These are phyloP conservation scores for Aspergillus sp. DNA, from an alignment of 2,329 filamentous ascomycete genomes.

Conservation along the genomic window DNA sequence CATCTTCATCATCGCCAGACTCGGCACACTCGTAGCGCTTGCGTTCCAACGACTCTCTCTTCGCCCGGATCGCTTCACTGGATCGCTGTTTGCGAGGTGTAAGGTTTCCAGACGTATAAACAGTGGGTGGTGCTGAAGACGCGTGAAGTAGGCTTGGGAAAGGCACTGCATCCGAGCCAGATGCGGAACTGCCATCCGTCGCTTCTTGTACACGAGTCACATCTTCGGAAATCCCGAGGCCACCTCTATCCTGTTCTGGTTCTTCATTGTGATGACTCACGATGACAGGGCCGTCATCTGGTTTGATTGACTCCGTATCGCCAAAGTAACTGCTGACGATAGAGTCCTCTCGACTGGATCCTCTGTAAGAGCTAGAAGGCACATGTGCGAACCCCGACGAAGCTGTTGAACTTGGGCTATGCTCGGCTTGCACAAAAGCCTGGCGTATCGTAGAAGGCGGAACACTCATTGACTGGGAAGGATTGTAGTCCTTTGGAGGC, in stretches of 20 bases:
- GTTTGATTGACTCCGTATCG: conserved; percentile 75
- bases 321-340: conserved; percentile 81
- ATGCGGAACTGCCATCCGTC: conserved; percentile 23
- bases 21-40: conserved; percentile 74
- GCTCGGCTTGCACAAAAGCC: conserved; percentile 65
- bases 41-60: conserved; percentile 74
- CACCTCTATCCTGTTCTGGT: conserved; percentile 68
- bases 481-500: conserved; percentile 60
- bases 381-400: conserved; percentile 71
- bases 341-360: conserved; percentile 83
- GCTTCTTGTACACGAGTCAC: conserved; percentile 23
- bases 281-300: conserved; percentile 76
- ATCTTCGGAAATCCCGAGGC: conserved; percentile 75
- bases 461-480: conserved; percentile 59
- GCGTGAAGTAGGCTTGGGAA: conserved; percentile 60
- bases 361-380: conserved; percentile 73
- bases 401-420: conserved; percentile 80
- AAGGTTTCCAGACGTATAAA: conserved; percentile 54
- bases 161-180: conserved; percentile 32
- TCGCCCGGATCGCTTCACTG: conserved; percentile 71
- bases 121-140: conserved; percentile 65
- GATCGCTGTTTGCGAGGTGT: conserved; percentile 66
- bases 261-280: conserved; percentile 75
- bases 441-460: conserved; percentile 66
- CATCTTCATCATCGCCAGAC: conserved; percentile 92